Percentiles rank a stretch among this genome's conserved stretches.
Conservation (phyloP, 2,329 filamentous ascomycete genomes). For the Plectosphaerella cucumerina region DNA sequence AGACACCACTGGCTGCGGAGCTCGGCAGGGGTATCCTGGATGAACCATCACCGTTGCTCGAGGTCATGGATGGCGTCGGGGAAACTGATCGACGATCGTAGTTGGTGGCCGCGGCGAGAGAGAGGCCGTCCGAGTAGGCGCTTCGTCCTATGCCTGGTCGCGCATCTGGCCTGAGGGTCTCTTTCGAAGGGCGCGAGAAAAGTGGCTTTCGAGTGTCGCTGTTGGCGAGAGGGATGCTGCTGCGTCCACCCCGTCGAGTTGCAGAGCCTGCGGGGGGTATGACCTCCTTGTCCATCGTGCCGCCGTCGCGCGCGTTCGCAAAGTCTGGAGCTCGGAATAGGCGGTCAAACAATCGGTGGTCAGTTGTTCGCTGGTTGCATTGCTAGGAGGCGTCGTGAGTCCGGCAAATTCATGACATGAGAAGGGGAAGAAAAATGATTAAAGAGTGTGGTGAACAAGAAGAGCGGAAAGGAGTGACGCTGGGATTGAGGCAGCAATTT, state of each 20-base stretch:
- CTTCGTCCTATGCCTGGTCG: slow-evolving; percentile 10
- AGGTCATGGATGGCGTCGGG: slow-evolving; percentile 10
- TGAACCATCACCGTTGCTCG: slow-evolving; percentile 9
- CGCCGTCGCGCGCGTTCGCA: too few relatives aligned
- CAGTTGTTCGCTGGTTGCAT: too few relatives aligned
- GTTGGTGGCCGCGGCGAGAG: slow-evolving; percentile 16
- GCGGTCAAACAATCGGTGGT: too few relatives aligned
- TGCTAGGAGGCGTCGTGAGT: too few relatives aligned
- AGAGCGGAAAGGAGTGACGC: too few relatives aligned
- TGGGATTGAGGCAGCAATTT: too few relatives aligned
- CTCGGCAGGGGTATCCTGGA: slow-evolving; percentile 27
- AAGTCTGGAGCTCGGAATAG: too few relatives aligned
- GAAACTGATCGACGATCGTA: slow-evolving; percentile 12
- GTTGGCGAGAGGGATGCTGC: slow-evolving; percentile 21
- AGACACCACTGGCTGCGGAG: slow-evolving; percentile 13
- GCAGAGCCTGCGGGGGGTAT: too few relatives aligned
- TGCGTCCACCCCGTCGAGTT: not conserved
- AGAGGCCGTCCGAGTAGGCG: slow-evolving; percentile 12
- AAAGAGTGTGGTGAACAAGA: too few relatives aligned
- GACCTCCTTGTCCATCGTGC: too few relatives aligned
- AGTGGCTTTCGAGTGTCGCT: slow-evolving; percentile 36
- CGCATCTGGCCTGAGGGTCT: slow-evolving; percentile 8
- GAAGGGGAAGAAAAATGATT: too few relatives aligned
- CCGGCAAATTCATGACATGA: too few relatives aligned
- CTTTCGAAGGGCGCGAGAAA: slow-evolving; percentile 22